Evolutionary conservation across 23 red algal species (phyloP).

Genomic region (Gracilaria gracilis): DNA sequence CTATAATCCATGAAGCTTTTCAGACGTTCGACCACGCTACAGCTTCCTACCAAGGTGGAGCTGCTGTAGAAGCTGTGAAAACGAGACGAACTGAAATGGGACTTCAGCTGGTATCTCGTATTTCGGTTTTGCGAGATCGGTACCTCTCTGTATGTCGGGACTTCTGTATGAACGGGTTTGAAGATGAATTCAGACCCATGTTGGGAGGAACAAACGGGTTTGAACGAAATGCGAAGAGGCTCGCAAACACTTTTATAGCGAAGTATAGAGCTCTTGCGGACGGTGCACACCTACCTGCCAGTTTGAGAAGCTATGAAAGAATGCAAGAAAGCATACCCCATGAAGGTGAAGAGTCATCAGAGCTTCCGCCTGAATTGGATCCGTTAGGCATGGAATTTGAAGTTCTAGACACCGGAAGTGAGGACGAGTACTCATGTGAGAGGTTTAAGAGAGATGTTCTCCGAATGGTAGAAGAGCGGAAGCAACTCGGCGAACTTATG

Average conservation of each 20-base stretch:
- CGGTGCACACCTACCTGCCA: conserved; percentile 31
- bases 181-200: conserved; percentile 90
- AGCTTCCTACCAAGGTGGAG: conserved; percentile 18
- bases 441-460: conserved; percentile 67
- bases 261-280: conserved; percentile 43
- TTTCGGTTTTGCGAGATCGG: conserved; percentile 49
- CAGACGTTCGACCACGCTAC: conserved; percentile 46
- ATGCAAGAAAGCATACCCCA: not conserved
- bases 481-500: conserved; percentile 72
- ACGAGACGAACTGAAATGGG: conserved; percentile 48
- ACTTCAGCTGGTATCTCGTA: conserved; percentile 32
- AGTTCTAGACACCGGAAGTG: conserved; percentile 29
- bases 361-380: conserved; percentile 15
- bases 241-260: conserved; percentile 57
- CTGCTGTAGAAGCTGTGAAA: conserved; percentile 38
- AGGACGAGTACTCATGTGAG: conserved; percentile 70
- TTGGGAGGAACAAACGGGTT: conserved; percentile 81
- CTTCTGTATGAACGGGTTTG: conserved; percentile 66
- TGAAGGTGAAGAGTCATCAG: conserved; percentile 22
- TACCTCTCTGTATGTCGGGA: conserved; percentile 68
- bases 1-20: conserved; percentile 63
- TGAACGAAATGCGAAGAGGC: conserved; percentile 61
- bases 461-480: conserved; percentile 74
- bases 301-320: conserved; percentile 26
- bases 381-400: not conserved